These are phyloP conservation scores for Spinellus fusiger DNA, from an alignment of 192 early-diverging fungal genomes.

Conservation along the genomic window DNA sequence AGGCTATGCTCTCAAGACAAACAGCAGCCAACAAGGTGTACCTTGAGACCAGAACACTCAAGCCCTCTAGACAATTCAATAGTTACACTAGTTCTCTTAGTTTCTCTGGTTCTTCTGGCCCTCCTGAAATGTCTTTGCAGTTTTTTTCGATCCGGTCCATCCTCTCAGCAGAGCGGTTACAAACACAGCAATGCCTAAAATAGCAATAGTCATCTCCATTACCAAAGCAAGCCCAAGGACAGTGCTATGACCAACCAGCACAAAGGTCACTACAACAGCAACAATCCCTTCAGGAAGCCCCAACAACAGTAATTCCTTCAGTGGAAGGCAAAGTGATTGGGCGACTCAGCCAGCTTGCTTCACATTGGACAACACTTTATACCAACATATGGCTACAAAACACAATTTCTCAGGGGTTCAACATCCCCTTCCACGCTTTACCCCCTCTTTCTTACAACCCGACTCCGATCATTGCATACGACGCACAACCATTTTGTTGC, in stretches of 20 bases:
- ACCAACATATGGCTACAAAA: too few relatives aligned
- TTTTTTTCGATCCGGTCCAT: slow-evolving; percentile 7
- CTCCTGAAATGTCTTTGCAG: too few relatives aligned
- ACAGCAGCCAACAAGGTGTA: too few relatives aligned
- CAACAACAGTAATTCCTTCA: not conserved
- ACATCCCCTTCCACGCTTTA: too few relatives aligned
- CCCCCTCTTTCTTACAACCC: too few relatives aligned
- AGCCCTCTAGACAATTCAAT: too few relatives aligned
- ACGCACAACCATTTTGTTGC: not conserved
- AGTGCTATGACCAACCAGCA: not conserved
- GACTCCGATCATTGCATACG: slow-evolving; percentile 8
- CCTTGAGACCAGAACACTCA: too few relatives aligned
- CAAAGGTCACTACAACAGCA: not conserved
- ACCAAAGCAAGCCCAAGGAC: not conserved
- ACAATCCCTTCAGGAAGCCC: not conserved
- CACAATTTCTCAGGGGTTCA: too few relatives aligned
- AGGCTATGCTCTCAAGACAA: too few relatives aligned
- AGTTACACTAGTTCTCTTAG: too few relatives aligned
- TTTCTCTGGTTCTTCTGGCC: too few relatives aligned
- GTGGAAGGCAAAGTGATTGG: not conserved
- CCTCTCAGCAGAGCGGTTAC: slow-evolving; percentile 18
- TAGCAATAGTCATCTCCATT: not conserved
- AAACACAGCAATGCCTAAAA: slow-evolving; percentile 1
- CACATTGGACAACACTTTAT: too few relatives aligned
- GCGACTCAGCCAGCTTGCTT: not conserved